phyloP scores from a whole-genome alignment of 2,329 filamentous ascomycete species.

The Blastomyces emzantsi region DNA sequence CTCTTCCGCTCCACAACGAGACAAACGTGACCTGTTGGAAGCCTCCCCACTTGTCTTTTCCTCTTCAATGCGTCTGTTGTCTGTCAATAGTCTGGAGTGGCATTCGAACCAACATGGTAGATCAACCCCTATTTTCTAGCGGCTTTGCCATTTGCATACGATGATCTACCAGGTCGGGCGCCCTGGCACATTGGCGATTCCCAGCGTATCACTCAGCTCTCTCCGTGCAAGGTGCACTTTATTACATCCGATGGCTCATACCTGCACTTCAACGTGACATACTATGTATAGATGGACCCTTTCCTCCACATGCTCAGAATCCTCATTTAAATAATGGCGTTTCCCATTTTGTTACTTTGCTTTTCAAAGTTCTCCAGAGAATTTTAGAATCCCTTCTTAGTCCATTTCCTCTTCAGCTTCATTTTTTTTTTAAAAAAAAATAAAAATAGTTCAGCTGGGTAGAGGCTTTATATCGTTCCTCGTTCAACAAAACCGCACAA shows the following conservation, averaged over 20 bases:
- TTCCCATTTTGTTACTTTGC: neutral
- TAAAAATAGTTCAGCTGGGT: too few species aligned
- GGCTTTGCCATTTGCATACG: too few species aligned
- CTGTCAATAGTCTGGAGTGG: too few species aligned
- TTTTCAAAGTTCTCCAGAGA: neutral
- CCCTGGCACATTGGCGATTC: too few species aligned
- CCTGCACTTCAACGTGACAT: neutral
- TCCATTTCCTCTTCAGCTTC: neutral
- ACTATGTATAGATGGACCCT: neutral
- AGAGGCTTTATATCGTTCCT: too few species aligned
- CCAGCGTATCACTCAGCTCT: neutral
- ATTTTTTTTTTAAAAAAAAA: too few species aligned
- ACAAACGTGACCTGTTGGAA: neutral
- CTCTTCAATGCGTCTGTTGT: neutral
- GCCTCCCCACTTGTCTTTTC: neutral
- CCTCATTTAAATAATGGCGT: neutral
- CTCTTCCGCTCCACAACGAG: neutral
- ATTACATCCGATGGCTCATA: neutral
- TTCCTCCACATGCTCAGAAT: neutral
- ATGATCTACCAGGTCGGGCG: neutral
- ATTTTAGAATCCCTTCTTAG: neutral
- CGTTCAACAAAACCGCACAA: neutral
- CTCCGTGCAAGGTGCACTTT: neutral
- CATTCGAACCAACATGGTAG: too few species aligned
- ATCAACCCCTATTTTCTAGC: too few species aligned